These are phyloP conservation scores for Rhizopogon vulgaris DNA, from an alignment of 768 basidiomycete species.

Conservation along the genomic window DNA sequence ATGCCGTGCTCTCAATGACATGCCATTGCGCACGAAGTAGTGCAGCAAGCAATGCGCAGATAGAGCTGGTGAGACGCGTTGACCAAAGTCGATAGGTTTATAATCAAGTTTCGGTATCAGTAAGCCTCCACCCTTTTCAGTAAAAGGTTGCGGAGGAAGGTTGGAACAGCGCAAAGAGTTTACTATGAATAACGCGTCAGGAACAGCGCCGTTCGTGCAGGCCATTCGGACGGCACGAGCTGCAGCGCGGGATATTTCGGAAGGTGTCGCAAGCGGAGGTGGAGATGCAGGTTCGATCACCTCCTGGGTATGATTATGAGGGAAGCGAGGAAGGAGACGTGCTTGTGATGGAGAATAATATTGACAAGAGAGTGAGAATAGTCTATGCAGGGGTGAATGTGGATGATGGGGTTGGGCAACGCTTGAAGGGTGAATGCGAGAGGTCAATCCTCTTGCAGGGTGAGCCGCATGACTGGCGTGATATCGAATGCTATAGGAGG, in stretches of 20 bases:
- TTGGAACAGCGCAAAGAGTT: slow-evolving; percentile 48
- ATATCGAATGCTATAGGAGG: slow-evolving; percentile 38
- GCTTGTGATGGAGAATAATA: slow-evolving; percentile 3
- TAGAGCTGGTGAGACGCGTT: slow-evolving; percentile 50
- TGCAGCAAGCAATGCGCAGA: slow-evolving; percentile 63
- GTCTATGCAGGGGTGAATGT: slow-evolving; percentile 1
- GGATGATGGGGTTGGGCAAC: neutral
- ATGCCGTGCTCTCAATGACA: slow-evolving; percentile 39
- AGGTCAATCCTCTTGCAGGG: neutral
- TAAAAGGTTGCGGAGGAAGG: neutral
- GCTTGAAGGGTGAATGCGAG: neutral
- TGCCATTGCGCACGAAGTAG: slow-evolving; percentile 48
- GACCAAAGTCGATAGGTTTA: slow-evolving; percentile 41
- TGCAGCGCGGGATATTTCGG: slow-evolving; percentile 27
- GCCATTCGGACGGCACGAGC: slow-evolving; percentile 47
- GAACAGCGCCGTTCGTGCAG: slow-evolving; percentile 34
- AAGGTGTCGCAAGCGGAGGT: neutral
- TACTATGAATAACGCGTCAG: slow-evolving; percentile 51
- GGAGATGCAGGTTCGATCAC: neutral
- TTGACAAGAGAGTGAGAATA: slow-evolving; percentile 6
- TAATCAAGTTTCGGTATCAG: slow-evolving; percentile 27
- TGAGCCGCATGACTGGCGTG: slow-evolving; percentile 4
- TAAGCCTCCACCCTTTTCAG: slow-evolving; percentile 11
- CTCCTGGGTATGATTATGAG: neutral
- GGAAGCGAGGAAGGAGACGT: slow-evolving; percentile 1